Percentiles rank a stretch among this genome's conserved stretches.
phyloP scores from a whole-genome alignment of 495 filamentous ascomycete species.

The Entonaema liquescens region DNA sequence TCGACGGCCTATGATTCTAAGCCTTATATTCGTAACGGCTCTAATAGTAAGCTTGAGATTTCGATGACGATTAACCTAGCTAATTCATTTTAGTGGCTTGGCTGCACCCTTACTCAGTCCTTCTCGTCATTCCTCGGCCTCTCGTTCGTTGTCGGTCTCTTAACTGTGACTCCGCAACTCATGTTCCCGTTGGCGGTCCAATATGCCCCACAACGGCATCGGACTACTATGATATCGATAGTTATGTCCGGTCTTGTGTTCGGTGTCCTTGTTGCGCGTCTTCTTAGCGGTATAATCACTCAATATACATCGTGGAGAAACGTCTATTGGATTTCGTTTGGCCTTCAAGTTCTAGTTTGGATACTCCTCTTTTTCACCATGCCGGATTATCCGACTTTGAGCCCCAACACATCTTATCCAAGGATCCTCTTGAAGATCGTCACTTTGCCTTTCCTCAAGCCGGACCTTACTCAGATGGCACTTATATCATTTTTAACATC shows the following conservation, averaged over 20 bases:
- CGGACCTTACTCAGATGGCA: slow-evolving; percentile 69
- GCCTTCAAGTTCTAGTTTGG: slow-evolving; percentile 74
- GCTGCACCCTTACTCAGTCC: slow-evolving; percentile 72
- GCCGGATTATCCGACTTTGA: slow-evolving; percentile 82
- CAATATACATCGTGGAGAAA: slow-evolving; percentile 75
- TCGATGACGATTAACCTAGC: background rate
- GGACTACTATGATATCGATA: slow-evolving; percentile 73
- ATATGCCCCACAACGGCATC: slow-evolving; percentile 73
- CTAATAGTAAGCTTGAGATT: slow-evolving; percentile 58
- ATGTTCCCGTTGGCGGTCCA: slow-evolving; percentile 88
- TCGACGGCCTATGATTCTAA: slow-evolving; percentile 73
- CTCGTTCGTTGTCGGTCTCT: slow-evolving; percentile 74
- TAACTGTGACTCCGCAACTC: slow-evolving; percentile 85
- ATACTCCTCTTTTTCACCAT: slow-evolving; percentile 73
- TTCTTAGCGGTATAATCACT: slow-evolving; percentile 79
- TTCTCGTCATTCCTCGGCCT: slow-evolving; percentile 72
- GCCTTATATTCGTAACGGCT: slow-evolving; percentile 71
- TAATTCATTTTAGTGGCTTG: slow-evolving; percentile 61
- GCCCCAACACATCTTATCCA: slow-evolving; percentile 73
- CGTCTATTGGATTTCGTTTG: slow-evolving; percentile 84
- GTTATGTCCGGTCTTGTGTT: slow-evolving; percentile 81
- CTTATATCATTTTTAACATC: slow-evolving; percentile 52
- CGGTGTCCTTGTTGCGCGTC: slow-evolving; percentile 77
- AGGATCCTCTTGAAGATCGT: slow-evolving; percentile 71
- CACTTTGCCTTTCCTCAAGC: slow-evolving; percentile 66